These are phyloP conservation scores for Globisporangium splendens DNA, from an alignment of 352 stramenopile species.

Conservation along the genomic window DNA sequence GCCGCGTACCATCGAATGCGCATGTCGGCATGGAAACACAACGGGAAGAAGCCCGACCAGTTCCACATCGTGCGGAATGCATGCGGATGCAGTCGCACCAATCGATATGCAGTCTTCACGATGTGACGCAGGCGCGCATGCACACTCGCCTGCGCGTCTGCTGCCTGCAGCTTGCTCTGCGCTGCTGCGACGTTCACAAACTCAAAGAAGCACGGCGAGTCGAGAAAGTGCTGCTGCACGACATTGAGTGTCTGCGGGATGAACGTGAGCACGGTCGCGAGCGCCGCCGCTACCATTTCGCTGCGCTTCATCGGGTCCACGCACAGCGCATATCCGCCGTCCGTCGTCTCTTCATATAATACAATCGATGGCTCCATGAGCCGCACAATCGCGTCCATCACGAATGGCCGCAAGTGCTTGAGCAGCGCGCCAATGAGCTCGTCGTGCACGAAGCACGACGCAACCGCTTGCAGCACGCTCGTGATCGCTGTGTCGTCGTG, in stretches of 20 bases:
- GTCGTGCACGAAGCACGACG: constrained; percentile 45
- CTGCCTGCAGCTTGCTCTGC: constrained; percentile 32
- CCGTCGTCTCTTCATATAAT: constrained; percentile 35
- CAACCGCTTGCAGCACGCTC: constrained; percentile 49
- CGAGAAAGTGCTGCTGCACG: constrained; percentile 60
- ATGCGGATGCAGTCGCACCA: constrained; percentile 48
- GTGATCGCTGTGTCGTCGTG: constrained; percentile 16
- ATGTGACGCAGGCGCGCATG: constrained; percentile 46
- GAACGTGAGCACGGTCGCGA: constrained; percentile 51
- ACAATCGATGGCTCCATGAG: constrained; percentile 46
- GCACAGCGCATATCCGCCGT: constrained; percentile 22
- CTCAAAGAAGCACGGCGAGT: constrained; percentile 75
- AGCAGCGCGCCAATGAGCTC: constrained; percentile 45
- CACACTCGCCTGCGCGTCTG: constrained; percentile 21
- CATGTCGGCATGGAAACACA: constrained; percentile 68
- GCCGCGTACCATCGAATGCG: constrained; percentile 61
- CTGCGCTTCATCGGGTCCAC: constrained; percentile 44
- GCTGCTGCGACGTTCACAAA: constrained; percentile 44
- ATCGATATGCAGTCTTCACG: constrained; percentile 49
- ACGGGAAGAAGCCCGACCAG: constrained; percentile 76
- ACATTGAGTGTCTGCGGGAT: constrained; percentile 52
- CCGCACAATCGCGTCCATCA: constrained; percentile 64
- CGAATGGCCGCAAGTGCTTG: constrained; percentile 63
- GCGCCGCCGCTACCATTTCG: constrained; percentile 47
- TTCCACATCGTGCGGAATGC: constrained; percentile 70